These are phyloP conservation scores for Sutorius eximius DNA, from an alignment of 1,284 basidiomycete genomes.

Conservation along the genomic window DNA sequence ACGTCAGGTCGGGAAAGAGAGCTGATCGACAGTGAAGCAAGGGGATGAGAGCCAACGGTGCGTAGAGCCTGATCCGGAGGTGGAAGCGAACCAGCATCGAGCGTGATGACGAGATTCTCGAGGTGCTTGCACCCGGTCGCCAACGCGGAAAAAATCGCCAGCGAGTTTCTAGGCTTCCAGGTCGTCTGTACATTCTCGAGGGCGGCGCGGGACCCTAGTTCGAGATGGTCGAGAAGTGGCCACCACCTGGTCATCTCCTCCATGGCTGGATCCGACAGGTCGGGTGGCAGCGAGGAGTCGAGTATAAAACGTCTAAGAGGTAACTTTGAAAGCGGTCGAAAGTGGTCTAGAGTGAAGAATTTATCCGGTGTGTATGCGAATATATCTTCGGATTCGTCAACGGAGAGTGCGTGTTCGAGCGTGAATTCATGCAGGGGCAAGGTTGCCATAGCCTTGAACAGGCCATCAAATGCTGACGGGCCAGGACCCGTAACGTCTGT, in stretches of 20 bases:
- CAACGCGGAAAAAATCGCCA: conserved; percentile 37
- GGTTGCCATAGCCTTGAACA: conserved; percentile 41
- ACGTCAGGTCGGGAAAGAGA: conserved; percentile 21
- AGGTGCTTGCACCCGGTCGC: conserved; percentile 40
- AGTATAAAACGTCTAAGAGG: conserved; percentile 43
- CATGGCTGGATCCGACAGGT: conserved; percentile 43
- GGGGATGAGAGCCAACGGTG: conserved; percentile 16
- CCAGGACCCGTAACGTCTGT: conserved; percentile 38
- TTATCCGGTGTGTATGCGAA: conserved; percentile 6
- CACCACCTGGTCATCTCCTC: conserved; percentile 44
- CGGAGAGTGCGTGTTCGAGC: conserved; percentile 45
- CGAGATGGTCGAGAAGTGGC: conserved; percentile 45
- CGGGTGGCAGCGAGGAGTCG: conserved; percentile 42
- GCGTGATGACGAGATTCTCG: conserved; percentile 40
- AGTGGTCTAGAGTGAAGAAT: conserved; percentile 23
- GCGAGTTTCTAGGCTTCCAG: conserved; percentile 37
- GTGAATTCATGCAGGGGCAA: conserved; percentile 40
- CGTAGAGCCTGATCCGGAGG: background rate
- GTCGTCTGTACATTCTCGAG: conserved; percentile 23
- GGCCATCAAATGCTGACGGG: conserved; percentile 39
- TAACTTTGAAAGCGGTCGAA: conserved; percentile 24
- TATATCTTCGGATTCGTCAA: conserved; percentile 27
- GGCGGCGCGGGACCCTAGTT: conserved; percentile 40
- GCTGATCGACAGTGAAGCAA: conserved; percentile 21
- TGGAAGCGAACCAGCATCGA: conserved; percentile 22